phyloP scores from a whole-genome alignment of 495 filamentous ascomycete species.

The Sordaria brevicollis region DNA sequence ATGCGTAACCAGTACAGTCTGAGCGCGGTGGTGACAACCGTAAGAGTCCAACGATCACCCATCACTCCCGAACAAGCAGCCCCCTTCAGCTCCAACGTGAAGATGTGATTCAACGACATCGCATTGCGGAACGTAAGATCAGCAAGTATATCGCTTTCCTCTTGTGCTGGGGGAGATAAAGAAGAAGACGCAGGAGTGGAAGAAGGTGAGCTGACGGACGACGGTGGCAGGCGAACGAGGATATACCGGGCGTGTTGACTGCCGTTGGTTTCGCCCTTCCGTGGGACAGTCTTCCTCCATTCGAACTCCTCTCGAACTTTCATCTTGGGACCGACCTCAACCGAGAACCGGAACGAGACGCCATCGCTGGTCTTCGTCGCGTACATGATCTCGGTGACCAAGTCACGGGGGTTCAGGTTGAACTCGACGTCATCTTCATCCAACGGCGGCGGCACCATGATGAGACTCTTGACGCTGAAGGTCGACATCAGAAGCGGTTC shows the following conservation, averaged over 20 bases:
- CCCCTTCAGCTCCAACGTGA: conserved; percentile 6
- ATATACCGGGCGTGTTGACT: neutral
- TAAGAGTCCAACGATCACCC: conserved; percentile 9
- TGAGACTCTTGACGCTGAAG: neutral
- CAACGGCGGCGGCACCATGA: conserved; percentile 1
- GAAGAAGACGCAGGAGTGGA: no score
- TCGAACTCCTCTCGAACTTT: conserved; percentile 6
- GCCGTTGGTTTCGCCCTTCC: neutral
- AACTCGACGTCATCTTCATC: neutral
- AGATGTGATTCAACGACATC: neutral
- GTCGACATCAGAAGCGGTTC: neutral
- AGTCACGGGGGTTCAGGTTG: neutral
- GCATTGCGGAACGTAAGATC: conserved; percentile 1
- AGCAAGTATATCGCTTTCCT: neutral
- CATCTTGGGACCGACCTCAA: conserved; percentile 2
- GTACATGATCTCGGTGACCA: conserved; percentile 3
- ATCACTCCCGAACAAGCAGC: conserved; percentile 1
- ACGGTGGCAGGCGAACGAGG: neutral
- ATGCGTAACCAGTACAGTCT: conserved; percentile 1
- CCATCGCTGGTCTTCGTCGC: neutral
- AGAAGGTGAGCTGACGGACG: neutral
- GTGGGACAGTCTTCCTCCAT: conserved; percentile 4
- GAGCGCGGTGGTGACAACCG: conserved; percentile 5
- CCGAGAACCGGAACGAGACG: conserved; percentile 2
- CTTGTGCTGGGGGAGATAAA: neutral